phyloP scores from a whole-genome alignment of 2,329 filamentous ascomycete genomes.

The Paecilomyces fulvus region DNA sequence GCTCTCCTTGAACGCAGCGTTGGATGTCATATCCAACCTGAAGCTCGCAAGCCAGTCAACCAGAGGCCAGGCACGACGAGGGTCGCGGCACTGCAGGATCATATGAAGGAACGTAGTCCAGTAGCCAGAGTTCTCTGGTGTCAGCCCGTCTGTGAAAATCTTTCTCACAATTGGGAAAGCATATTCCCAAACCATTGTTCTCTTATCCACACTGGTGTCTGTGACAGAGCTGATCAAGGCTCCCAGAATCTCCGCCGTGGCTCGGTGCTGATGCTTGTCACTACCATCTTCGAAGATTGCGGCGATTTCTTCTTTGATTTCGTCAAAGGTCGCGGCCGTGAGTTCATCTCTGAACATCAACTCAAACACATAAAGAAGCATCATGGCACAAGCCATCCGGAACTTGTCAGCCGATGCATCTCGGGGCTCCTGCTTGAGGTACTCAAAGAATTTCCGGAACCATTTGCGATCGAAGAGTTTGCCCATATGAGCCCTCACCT shows the following conservation, averaged over 20 bases:
- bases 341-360: conserved; percentile 68
- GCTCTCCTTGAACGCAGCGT: conserved; percentile 97
- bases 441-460: conserved; percentile 82
- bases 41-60: conserved; percentile 76
- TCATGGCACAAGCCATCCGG: conserved; percentile 75
- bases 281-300: conserved; percentile 83
- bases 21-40: conserved; percentile 85
- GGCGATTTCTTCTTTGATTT: conserved; percentile 72
- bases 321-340: conserved; percentile 71
- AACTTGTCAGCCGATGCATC: conserved; percentile 77
- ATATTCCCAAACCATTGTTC: conserved; percentile 76
- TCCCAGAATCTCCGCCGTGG: conserved; percentile 86
- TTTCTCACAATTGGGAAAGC: conserved; percentile 79
- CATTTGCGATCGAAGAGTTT: conserved; percentile 70
- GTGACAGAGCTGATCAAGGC: conserved; percentile 73
- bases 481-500: conserved; percentile 70
- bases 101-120: conserved; percentile 93
- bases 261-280: conserved; percentile 95
- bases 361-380: conserved; percentile 84
- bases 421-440: conserved; percentile 90
- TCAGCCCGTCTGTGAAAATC: conserved; percentile 84
- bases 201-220: conserved; percentile 65
- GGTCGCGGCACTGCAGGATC: conserved; percentile 80
- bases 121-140: conserved; percentile 87
- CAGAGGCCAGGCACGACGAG: conserved; percentile 76